Percentiles rank a stretch among this genome's conserved stretches.
Conservation (phyloP, 2,329 filamentous ascomycete genomes). For the Colletotrichum caudatum region DNA sequence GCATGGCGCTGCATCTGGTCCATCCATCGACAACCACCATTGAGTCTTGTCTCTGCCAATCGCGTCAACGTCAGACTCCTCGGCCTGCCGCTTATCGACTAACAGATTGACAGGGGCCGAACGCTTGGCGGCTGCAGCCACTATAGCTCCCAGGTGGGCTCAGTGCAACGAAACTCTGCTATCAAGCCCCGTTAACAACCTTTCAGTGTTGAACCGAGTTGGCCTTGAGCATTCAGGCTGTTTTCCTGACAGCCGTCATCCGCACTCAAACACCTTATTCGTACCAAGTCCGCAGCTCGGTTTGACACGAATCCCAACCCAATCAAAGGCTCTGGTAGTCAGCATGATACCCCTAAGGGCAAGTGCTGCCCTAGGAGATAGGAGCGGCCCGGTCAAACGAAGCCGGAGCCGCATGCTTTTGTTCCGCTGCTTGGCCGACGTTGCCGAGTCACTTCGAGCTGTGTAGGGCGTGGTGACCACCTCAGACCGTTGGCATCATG, state of each 20-base stretch:
- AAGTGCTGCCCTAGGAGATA: too few species aligned
- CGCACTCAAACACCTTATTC: slow-evolving; percentile 34
- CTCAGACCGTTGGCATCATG: slow-evolving; percentile 44
- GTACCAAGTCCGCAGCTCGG: slow-evolving; percentile 36
- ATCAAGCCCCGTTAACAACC: background rate
- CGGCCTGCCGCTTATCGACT: slow-evolving; percentile 13
- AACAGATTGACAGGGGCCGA: slow-evolving; percentile 25
- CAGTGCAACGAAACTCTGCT: background rate
- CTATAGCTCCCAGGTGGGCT: slow-evolving; percentile 6
- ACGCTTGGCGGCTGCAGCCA: slow-evolving; percentile 32
- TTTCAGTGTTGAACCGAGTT: background rate
- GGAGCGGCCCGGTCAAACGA: slow-evolving; percentile 40
- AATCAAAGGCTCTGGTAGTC: slow-evolving; percentile 42
- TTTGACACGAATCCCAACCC: slow-evolving; percentile 44
- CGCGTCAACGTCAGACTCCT: slow-evolving; percentile 4
- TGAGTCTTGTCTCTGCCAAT: slow-evolving; percentile 21
- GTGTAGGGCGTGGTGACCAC: slow-evolving; percentile 44
- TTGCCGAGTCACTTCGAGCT: slow-evolving; percentile 45
- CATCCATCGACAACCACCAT: slow-evolving; percentile 7
- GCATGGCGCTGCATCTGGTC: slow-evolving; percentile 13
- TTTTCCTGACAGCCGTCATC: slow-evolving; percentile 24
- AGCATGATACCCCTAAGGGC: too few species aligned
- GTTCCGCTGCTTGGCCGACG: slow-evolving; percentile 37
- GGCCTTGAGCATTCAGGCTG: background rate
- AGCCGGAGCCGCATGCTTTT: background rate